Percentiles rank a stretch among this genome's conserved stretches.
These are phyloP conservation scores for Trichosphaerium sp. DNA, from an alignment of 78 protist genomes.

Conservation along the genomic window DNA sequence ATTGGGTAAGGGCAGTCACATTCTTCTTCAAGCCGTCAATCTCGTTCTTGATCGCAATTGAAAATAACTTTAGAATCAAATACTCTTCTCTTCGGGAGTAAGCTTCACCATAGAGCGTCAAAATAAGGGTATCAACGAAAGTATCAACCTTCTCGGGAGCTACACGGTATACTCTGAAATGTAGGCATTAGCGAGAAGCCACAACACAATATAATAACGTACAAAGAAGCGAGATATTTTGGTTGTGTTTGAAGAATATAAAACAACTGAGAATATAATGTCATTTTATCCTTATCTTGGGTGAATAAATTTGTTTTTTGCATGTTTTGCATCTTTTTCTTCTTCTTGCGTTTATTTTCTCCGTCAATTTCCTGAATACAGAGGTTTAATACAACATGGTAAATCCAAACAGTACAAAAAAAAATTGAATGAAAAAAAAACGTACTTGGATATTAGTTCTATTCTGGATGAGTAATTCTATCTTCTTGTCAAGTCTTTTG, in stretches of 20 bases:
- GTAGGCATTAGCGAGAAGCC: neutral
- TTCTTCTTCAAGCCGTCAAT: slow-evolving; percentile 36
- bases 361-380: too few species aligned
- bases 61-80: slow-evolving; percentile 52
- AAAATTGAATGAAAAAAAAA: neutral
- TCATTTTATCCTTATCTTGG: slow-evolving; percentile 53
- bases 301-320: slow-evolving; percentile 43
- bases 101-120: slow-evolving; percentile 73
- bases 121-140: slow-evolving; percentile 62
- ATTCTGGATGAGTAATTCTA: slow-evolving; percentile 61
- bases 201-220: neutral
- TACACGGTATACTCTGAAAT: too few species aligned
- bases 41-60: slow-evolving; percentile 52
- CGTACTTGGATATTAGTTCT: slow-evolving; percentile 49
- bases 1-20: slow-evolving; percentile 51
- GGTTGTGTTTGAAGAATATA: slow-evolving; percentile 72
- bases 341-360: neutral
- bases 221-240: slow-evolving; percentile 60
- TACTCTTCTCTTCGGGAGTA: slow-evolving; percentile 78
- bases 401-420: neutral
- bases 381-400: neutral
- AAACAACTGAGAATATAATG: slow-evolving; percentile 55
- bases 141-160: slow-evolving; percentile 59
- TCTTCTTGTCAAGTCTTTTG: slow-evolving; percentile 58
- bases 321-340: slow-evolving; percentile 24